phyloP scores from a whole-genome alignment of 257 asterid genomes.

The Solanum appendiculatum region DNA sequence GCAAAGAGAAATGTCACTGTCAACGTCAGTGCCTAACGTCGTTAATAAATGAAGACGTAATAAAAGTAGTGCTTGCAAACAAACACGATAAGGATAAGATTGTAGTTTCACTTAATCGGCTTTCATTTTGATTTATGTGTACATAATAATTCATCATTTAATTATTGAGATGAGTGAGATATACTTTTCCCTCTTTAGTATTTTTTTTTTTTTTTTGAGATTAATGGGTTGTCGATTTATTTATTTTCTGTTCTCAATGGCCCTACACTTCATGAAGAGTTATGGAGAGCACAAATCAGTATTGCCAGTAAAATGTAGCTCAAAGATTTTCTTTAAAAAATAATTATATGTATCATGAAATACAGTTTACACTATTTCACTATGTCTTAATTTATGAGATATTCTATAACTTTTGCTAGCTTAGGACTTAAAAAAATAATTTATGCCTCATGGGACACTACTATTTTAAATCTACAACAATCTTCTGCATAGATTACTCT shows the following conservation, averaged over 20 bases:
- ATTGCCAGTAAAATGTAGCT: no score
- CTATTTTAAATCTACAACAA: not conserved
- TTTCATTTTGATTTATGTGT: not conserved
- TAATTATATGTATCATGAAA: not conserved
- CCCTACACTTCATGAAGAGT: no score
- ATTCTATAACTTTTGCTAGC: not conserved
- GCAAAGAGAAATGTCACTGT: not conserved
- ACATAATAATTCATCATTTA: not conserved
- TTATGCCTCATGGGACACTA: not conserved
- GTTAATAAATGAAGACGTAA: not conserved
- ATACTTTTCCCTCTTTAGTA: not conserved
- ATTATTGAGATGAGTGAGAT: not conserved
- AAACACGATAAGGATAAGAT: not conserved
- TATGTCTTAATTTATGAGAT: not conserved
- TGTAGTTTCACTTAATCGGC: not conserved
- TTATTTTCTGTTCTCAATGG: not conserved
- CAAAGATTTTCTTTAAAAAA: not conserved
- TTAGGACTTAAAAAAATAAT: not conserved
- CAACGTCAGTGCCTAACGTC: constrained; percentile 10
- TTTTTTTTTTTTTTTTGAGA: not conserved
- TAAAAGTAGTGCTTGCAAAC: not conserved
- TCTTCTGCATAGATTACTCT: not conserved
- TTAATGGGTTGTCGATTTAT: not conserved
- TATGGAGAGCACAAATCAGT: no score
- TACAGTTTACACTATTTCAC: not conserved